Percentiles rank a stretch among this genome's conserved stretches.
Conservation (phyloP, 192 early-diverging fungal genomes). For the Dispira parvispora region DNA sequence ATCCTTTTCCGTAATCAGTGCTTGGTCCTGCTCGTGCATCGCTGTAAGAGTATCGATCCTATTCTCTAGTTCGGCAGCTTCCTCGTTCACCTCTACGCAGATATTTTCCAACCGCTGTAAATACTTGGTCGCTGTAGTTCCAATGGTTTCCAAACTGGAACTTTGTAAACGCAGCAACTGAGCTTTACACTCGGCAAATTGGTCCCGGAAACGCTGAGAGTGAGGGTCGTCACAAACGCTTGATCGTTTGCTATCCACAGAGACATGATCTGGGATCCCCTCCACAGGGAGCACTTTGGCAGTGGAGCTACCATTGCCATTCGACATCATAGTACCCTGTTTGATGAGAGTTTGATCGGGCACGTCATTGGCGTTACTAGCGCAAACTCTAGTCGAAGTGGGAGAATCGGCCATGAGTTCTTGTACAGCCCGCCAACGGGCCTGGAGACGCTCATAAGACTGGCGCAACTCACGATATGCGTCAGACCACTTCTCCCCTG, state of each 20-base stretch:
- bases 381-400: background rate
- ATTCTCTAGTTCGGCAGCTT: constrained; percentile 5
- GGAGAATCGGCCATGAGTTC: background rate
- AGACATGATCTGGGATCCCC: background rate
- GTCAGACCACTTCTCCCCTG: background rate
- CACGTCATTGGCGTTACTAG: too few species aligned
- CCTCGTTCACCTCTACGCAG: background rate
- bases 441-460: background rate
- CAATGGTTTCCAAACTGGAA: background rate
- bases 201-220: background rate
- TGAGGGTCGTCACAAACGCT: constrained; percentile 7
- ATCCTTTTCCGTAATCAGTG: background rate
- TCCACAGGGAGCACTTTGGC: too few species aligned
- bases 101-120: background rate
- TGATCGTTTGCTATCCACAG: background rate
- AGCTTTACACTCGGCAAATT: background rate
- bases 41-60: background rate
- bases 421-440: background rate
- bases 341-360: too few species aligned
- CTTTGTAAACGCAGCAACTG: background rate
- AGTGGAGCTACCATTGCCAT: too few species aligned
- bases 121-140: background rate
- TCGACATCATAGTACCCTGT: too few species aligned
- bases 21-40: background rate
- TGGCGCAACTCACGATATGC: constrained; percentile 4